Evolutionary conservation across 2,329 filamentous ascomycete species (phyloP), one percentile per base, ranked within the genome.

Genomic region (Zarea fungicola): DNA sequence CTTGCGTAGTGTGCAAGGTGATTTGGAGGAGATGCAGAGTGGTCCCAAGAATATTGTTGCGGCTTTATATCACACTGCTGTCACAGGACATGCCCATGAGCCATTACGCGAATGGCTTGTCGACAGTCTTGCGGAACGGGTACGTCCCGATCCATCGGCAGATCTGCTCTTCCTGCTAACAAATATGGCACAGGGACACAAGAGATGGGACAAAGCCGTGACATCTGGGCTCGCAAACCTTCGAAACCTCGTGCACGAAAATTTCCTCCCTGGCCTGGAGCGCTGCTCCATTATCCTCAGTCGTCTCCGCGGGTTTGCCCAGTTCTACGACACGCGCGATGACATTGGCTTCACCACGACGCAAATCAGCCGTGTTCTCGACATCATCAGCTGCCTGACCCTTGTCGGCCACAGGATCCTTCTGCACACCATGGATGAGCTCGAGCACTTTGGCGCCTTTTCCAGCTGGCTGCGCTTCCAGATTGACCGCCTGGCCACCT

Each of bases 131-230:
- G 81, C 83, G 7, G 89, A 95, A 61, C 75, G 88, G 54, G 88
- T 91, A 72, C 60, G 78, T 65, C 16, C 21, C 25, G 2, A 9
- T 25, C 18, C 22, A 10, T n/a, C 9, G 19, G 9, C 23, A 29
- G 9, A 14, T 16, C 3, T 19, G 28, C 45, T 1, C 21, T 42
- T 19, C 25, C 18, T 19, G 9, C 42, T 34, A 36, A 42, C 34
- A 45, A 44, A 54, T 49, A n/a, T n/a, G 32, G 22, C 16, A 18
- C 43, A 93, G 85, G 90, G 90, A 1, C 88, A 95, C 59, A 96
- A 96, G 67, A 78, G 93, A 42, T 99, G 93, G 93, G 91, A 97
- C 54, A 95, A 92, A 60, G 85, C 87, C 6, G 86, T 95, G 2
- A 77, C 80, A 2, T 81, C 82, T 4, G 89, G 90, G 1, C 84